Base-by-base conservation (phyloP, 352 stramenopile genomes). In the Phytophthora parvispora region DNA sequence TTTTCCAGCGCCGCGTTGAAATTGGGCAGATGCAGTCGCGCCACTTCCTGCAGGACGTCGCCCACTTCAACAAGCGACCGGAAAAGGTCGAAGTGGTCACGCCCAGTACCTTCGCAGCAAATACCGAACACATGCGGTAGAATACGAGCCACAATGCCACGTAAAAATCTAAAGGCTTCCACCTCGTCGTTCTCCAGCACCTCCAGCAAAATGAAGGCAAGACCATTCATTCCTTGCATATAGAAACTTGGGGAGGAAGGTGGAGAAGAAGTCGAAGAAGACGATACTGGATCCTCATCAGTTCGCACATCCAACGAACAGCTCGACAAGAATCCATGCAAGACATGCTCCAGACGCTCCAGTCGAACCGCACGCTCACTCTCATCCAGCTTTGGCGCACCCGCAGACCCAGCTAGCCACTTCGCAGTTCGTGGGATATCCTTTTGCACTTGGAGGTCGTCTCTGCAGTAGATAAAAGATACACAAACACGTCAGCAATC, bases 161-260 rank as follows among this genome's bases (percentile, higher is more conserved):
- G 82, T 18, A 96, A 59, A 48, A 94, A 88, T 50, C 80, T 57
- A 65, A 92, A 91, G 16, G 71, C 81, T 28, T 74, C 50, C 0
- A 88, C 62, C 55, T 88, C 69, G 52, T 93, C 78, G 52, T 91
- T 82, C 7, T 72, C 63, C 16, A 91, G 59, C 25, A 94, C 80
- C 24, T 93, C 75, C 22, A 94, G 61, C 40, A 94, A 72, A 57
- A 96, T 84, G 43, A 92, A 96, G 3, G 80, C 89, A 16, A 96
- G 74, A 0, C 85, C 89, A 56, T 96, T 96, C 89, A 96, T 94
- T 40, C 89, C 89, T 50, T 96, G 89, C 84, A 96, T 93, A 53
- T 96, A 96, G 27, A 90, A 92, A 50, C 75, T 85, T 18, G 77
- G 24, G 4, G 60, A 57, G 67, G 68, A 67, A 54, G 32, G 50